Evolutionary conservation across 108 stramenopile genomes (phyloP).

Genomic region (Schizochytrium sp.): DNA sequence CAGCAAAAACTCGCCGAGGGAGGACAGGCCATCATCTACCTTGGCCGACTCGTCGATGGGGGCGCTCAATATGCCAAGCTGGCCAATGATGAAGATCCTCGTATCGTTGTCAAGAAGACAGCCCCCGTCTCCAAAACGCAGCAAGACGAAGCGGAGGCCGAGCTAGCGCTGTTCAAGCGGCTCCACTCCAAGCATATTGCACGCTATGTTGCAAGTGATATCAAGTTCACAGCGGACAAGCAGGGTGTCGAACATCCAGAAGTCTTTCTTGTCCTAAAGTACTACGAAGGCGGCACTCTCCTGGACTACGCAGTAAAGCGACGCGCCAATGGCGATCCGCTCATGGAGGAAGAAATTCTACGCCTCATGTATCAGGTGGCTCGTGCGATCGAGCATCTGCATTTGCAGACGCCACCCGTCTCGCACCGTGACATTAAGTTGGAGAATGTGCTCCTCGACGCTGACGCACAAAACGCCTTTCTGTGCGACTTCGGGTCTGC

Average conservation of each 20-base stretch:
- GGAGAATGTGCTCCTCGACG: background rate
- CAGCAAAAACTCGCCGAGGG: background rate
- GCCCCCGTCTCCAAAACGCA: background rate
- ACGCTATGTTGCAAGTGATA: background rate
- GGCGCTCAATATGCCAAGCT: too few relatives aligned
- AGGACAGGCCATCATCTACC: background rate
- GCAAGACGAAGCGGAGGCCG: background rate
- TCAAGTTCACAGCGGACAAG: background rate
- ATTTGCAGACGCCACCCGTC: background rate
- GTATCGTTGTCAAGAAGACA: background rate
- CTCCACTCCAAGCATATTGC: background rate
- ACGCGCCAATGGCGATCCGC: background rate
- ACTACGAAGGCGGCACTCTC: background rate
- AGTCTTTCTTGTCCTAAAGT: background rate
- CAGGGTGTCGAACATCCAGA: background rate
- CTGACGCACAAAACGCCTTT: background rate
- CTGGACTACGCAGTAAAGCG: background rate
- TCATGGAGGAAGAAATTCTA: background rate
- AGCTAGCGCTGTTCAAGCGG: background rate
- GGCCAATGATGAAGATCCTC: too few relatives aligned
- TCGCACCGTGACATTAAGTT: background rate
- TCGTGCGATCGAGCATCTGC: background rate
- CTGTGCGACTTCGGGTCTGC: background rate
- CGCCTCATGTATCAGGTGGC: background rate
- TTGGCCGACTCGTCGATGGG: background rate